Conservation (phyloP, 2,329 filamentous ascomycete genomes). For the Alternaria gansuensis region DNA sequence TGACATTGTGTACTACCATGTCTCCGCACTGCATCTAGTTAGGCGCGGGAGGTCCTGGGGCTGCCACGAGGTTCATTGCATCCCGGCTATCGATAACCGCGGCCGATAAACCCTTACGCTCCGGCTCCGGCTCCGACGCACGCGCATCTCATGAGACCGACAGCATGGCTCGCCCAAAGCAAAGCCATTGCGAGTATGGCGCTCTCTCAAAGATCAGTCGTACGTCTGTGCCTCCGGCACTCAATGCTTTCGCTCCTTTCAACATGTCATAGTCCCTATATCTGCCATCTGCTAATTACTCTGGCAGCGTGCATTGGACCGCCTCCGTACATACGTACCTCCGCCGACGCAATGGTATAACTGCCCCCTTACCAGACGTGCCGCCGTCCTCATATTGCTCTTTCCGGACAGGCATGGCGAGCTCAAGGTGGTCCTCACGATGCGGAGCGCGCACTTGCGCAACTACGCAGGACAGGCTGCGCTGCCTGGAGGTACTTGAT, state of each 20-base stretch:
- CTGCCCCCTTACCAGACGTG: constrained; percentile 71
- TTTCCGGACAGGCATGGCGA: constrained; percentile 86
- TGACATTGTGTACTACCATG: neutral
- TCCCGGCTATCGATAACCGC: constrained; percentile 34
- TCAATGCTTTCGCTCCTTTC: neutral
- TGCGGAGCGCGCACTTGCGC: constrained; percentile 66
- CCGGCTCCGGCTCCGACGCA: constrained; percentile 12
- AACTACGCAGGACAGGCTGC: constrained; percentile 79
- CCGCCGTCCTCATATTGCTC: constrained; percentile 86
- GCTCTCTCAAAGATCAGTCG: constrained; percentile 44
- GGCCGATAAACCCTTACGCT: constrained; percentile 33
- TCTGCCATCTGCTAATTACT: constrained; percentile 21
- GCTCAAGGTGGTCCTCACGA: constrained; percentile 71
- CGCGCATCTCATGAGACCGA: constrained; percentile 32
- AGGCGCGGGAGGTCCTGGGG: constrained; percentile 10
- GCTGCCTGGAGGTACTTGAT: constrained; percentile 75
- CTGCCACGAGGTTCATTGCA: constrained; percentile 15
- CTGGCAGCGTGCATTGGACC: constrained; percentile 60
- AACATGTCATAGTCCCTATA: neutral
- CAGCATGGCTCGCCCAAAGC: constrained; percentile 46
- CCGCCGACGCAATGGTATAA: constrained; percentile 66
- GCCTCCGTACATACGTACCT: constrained; percentile 65
- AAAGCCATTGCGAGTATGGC: constrained; percentile 40
- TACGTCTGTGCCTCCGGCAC: constrained; percentile 23
- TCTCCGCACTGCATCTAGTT: constrained; percentile 2